Base-by-base conservation (phyloP, 345 rosid species). In the Cardamine occulta region DNA sequence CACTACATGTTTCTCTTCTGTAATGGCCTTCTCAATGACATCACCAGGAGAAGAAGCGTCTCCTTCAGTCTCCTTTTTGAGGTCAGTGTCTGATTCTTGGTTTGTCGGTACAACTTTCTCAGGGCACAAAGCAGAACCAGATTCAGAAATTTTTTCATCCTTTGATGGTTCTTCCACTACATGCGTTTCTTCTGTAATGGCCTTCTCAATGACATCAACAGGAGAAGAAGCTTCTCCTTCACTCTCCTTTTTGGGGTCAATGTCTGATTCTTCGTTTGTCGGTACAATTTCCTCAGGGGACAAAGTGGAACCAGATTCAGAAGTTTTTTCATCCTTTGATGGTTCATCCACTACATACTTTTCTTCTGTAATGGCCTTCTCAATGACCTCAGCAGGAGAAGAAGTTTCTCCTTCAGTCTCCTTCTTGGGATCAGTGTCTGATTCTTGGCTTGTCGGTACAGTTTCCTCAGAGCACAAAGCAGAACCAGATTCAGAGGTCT, bases 1-100 rank as follows among this genome's bases (percentile, higher is more conserved):
- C 11, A 69, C 70, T 18, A 54, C 74, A 31, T 32, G 75, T 51
- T 61, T 76, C 40, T 69, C 80, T 54, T 68, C 80, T 53, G 74
- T 23, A 2, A 34, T 69, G 42, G 64, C 42, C 75, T 69, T 76
- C 58, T 76, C 80, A 53, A 39, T 37, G 54, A 55, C 19, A 23
- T 70, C 37, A 35, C 4, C 35, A 42, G 32, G 24, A 63, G 71
- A 2, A 62, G 70, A 62, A 45, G 28, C 54, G 3, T 54, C 66
- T 45, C 12, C 72, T 44, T 62, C 66, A 26, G 29, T 47, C 35
- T 77, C 37, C 60, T 63, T 37, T 77, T 63, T 35, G 45, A 32
- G 44, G 18, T 5, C 24, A 26, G 62, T 29, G 39, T 64, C 81
- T 56, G 24, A 57, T 37, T 37, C 73, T 55, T 52, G 24, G 17